Conservation (phyloP, 2,329 filamentous ascomycete species). For the Hypoxylon sp. region DNA sequence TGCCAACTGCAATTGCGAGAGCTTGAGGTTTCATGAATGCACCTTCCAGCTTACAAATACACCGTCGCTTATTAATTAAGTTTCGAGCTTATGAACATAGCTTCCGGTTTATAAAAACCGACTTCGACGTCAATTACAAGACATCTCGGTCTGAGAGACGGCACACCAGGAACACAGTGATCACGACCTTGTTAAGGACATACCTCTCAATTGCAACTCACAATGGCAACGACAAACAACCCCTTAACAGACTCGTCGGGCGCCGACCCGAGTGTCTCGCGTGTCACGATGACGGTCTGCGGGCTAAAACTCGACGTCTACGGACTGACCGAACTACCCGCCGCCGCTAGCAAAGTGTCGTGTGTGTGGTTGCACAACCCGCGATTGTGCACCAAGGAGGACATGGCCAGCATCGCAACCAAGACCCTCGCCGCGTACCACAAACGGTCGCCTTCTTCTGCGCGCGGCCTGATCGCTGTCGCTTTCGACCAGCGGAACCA, state of each 20-base stretch:
- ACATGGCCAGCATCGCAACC: conserved; percentile 83
- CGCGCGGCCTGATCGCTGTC: conserved; percentile 79
- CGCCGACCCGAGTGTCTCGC: conserved; percentile 24
- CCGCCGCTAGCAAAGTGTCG: conserved; percentile 69
- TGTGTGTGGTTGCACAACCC: conserved; percentile 95
- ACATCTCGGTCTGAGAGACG: neutral
- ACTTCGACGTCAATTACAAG: neutral
- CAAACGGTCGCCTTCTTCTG: conserved; percentile 53
- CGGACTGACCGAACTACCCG: conserved; percentile 80
- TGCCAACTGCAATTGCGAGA: no score
- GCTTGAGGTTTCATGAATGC: no score
- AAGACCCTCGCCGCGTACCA: conserved; percentile 79
- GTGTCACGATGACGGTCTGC: conserved; percentile 72
- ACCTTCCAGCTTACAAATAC: no score
- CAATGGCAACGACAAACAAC: conserved; percentile 34
- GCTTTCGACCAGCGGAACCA: conserved; percentile 96
- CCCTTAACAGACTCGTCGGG: conserved; percentile 9
- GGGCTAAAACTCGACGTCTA: conserved; percentile 86
- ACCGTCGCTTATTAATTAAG: no score
- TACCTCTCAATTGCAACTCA: conserved; percentile 52
- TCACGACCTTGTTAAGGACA: neutral
- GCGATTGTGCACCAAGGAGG: conserved; percentile 76
- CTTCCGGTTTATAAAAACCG: no score
- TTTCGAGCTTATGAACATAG: no score
- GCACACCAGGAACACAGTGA: no score